A percentile compares a stretch with the other conserved stretches of the same genome.
Conservation (phyloP, 2,329 filamentous ascomycete genomes). For the Delphinella strobiligena region DNA sequence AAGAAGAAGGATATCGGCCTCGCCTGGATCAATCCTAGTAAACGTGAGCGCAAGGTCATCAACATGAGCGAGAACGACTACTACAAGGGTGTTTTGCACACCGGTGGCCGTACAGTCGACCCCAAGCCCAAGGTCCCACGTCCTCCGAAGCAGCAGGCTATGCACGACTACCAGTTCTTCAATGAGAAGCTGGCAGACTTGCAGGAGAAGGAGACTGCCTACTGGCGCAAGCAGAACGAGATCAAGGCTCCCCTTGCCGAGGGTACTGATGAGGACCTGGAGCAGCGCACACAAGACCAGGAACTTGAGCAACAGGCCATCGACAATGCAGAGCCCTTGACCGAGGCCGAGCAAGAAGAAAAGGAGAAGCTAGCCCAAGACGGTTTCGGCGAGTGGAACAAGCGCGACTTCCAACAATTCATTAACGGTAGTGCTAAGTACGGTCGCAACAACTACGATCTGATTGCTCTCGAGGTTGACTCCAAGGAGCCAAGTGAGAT, state of each 20-base stretch:
- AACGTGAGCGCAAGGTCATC: conserved; percentile 74
- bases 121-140: conserved; percentile 91
- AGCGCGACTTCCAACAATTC: conserved; percentile 96
- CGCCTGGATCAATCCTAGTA: conserved; percentile 95
- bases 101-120: conserved; percentile 65
- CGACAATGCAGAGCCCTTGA: conserved; percentile 77
- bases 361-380: conserved; percentile 71
- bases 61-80: conserved; percentile 35
- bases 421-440: conserved; percentile 91
- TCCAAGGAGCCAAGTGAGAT: conserved; percentile 79
- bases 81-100: conserved; percentile 82
- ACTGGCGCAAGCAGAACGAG: conserved; percentile 87
- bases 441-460: conserved; percentile 72
- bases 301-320: conserved; percentile 84
- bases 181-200: conserved; percentile 71
- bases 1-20: conserved; percentile 82
- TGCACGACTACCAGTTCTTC: conserved; percentile 98
- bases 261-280: conserved; percentile 74
- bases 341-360: conserved; percentile 77
- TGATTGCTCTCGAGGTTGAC: conserved; percentile 81
- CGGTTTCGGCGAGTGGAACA: conserved; percentile 92
- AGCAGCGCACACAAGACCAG: conserved; percentile 76
- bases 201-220: conserved; percentile 93
- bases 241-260: conserved; percentile 89
- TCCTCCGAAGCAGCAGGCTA: conserved; percentile 79